Evolutionary conservation across 805 yeast species (phyloP), one percentile per base, ranked within the genome.

Genomic region (Lachancea fermentati): DNA sequence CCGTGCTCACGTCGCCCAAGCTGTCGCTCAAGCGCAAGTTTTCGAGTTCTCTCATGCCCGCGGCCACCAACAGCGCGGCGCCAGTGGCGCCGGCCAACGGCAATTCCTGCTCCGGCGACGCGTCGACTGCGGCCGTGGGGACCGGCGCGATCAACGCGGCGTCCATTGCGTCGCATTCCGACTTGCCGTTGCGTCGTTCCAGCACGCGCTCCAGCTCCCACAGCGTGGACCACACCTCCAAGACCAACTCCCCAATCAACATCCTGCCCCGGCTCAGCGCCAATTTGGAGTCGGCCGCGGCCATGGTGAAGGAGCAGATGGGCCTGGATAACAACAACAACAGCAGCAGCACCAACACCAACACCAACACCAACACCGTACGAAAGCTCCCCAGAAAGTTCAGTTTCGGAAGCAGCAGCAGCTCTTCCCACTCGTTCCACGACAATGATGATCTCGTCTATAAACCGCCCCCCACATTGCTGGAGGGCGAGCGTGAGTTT

Each of bases 1-100:
- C 46, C 7, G 29, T 17, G 3, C n/a, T 36, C 14, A 30, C 34
- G 4, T 36, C 44, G 15, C 59, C 59, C 12, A 52, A 51, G 30
- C 30, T 52, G 12, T 43, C 55, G 2, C 36, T 52, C 28, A 51
- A 51, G 37, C 48, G 47, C 33, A 53, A 50, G 33, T 46, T 51
- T 22, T 46, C 57, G 18, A 47, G 41, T 14, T 46, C 49, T 26
- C 31, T 49, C 30, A 37, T 48, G 30, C 37, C 42, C 5, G 34
- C 30, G 12, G 29, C 34, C 5, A 34, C 15, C 37, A n/a, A 29
- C 6, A 12, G 13, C 8, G 15, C 32, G 15, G 15, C 32, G n/a
- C 32, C 32, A 7, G 28, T 12, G 28, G 28, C 8, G 8, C 28
- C 12, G 28, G 12, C 28, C 28, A 24, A 24, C 8, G 9, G 19